Evolutionary conservation across 1,284 basidiomycete species (phyloP), one percentile per base, ranked within the genome.

Genomic region (Inonotus hispidus): DNA sequence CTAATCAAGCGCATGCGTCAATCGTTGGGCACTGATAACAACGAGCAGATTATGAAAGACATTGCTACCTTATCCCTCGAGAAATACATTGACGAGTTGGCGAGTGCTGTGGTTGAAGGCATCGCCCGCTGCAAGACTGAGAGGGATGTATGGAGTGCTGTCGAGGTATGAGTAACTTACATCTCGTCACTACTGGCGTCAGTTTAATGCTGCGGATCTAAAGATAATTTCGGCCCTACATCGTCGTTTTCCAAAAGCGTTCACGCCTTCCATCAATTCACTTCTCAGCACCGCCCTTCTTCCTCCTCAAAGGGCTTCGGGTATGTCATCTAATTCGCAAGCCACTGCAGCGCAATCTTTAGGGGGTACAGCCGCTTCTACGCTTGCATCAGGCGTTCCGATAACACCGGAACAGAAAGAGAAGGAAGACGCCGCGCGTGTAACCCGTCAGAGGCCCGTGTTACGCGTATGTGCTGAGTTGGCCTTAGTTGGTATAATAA

Each of bases 1-100:
- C 82, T 96, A 65, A 92, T 97, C 66, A 98, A 95, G 73, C 86
- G 91, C 39, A 88, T 96, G 69, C 83, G 87, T 41, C 90, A 87
- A 70, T 91, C 90, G 37, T 78, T 95, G 68, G 87, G 89, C 54
- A 70, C 79, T 32, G 92, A 93, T 65, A 87, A 91, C 70, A 84
- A 84, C 56, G 92, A 94, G 66, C 87, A 90, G 68, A 84, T 97
- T 62, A 76, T 95, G 69, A 96, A 95, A 74, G 97, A 99, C 69
- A 86, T 97, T 64, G 87, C 92, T 63, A 81, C 87, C 0, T 81
- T 99, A 52, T 89, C 93, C 3, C 79, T 99, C 53, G 93, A 94
- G 75, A 99, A 98, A 74, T 98, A 99, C 71, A 81, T 96, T 57
- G 95, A 98, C 68, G 97, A 99, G 75, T 88, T 98, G 64, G 89